Evolutionary conservation across 2,329 filamentous ascomycete species (phyloP).

Genomic region (Cadophora luteo-olivacea): DNA sequence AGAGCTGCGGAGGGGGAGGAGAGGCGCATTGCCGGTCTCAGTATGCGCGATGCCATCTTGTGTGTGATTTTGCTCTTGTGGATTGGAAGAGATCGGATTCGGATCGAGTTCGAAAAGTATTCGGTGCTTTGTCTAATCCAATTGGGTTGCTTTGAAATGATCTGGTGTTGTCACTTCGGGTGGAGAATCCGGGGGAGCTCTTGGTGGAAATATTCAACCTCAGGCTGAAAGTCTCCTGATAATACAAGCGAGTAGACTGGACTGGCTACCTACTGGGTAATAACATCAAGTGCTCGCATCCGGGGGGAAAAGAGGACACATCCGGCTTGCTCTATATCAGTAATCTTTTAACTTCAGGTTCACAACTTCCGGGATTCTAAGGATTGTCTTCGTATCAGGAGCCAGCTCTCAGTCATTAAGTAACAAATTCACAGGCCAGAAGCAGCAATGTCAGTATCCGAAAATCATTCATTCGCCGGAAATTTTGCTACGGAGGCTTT

Average conservation of each 20-base stretch:
- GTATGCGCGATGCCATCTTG: slow-evolving; percentile 52
- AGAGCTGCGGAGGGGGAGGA: slow-evolving; percentile 40
- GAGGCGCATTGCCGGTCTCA: slow-evolving; percentile 49
- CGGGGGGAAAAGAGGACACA: background rate
- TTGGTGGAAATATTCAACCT: background rate
- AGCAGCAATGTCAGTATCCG: background rate
- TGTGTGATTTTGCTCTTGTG: background rate
- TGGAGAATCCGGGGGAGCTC: too few relatives aligned
- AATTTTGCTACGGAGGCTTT: slow-evolving; percentile 26
- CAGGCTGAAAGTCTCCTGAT: background rate
- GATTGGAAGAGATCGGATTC: background rate
- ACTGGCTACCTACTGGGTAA: too few relatives aligned
- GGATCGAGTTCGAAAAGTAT: background rate
- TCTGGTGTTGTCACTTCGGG: slow-evolving; percentile 14
- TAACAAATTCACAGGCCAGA: background rate
- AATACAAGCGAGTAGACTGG: slow-evolving; percentile 1
- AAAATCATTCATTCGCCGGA: slow-evolving; percentile 8
- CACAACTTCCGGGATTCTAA: too few relatives aligned
- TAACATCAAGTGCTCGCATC: too few relatives aligned
- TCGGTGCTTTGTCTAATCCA: background rate
- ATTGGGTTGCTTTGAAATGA: slow-evolving; percentile 14
- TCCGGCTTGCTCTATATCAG: background rate
- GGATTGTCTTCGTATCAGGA: too few relatives aligned
- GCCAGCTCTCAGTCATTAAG: too few relatives aligned
- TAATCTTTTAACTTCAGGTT: too few relatives aligned